Evolutionary conservation across 176 grass and related monocot species (phyloP), one percentile per base, ranked within the genome.

Genomic region (Bothriochloa decipiens): DNA sequence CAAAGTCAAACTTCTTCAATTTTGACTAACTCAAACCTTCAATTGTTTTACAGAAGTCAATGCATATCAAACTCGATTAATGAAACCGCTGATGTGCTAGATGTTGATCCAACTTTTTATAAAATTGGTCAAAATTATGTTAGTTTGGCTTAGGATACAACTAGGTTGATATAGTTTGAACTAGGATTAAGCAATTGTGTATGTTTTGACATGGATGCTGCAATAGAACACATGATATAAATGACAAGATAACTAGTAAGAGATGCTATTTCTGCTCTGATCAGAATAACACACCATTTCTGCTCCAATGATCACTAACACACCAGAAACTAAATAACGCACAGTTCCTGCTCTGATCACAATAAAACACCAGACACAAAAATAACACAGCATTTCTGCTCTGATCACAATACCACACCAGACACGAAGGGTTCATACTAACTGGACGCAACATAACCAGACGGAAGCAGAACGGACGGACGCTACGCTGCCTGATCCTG

Each of bases 241-340:
- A 69, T 39, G 7, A 1, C 13, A 9, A 15, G 3, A 36, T 5
- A 39, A 4, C 49, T 52, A 52, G 50, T 17, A 18, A 20, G 7
- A 57, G 2, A 47, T n/a, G 26, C 2, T 39, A 47, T 78, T 62
- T 63, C 57, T 64, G 36, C 58, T 43, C n/a, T 11, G 36, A 63
- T 43, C 50, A 53, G 3, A 3, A 57, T 1, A 18, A 57, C 7
- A 63, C 12, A 23, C 10, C 50, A 61, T 77, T 23, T 61, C 53
- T 77, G 52, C 75, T 40, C 22, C 17, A 22, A 77, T 77, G 33
- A 77, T 77, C 35, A 26, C 6, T 60, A 22, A 77, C 11, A 15
- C 25, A 50, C 40, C 23, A 52, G 41, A 47, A 14, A 47, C 45
- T 18, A 0, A 20, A 53, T 3, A 16, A 53, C 17, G 43, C 13